phyloP scores from a whole-genome alignment of 2,329 filamentous ascomycete species.

The Cordyceps cateniannulata region DNA sequence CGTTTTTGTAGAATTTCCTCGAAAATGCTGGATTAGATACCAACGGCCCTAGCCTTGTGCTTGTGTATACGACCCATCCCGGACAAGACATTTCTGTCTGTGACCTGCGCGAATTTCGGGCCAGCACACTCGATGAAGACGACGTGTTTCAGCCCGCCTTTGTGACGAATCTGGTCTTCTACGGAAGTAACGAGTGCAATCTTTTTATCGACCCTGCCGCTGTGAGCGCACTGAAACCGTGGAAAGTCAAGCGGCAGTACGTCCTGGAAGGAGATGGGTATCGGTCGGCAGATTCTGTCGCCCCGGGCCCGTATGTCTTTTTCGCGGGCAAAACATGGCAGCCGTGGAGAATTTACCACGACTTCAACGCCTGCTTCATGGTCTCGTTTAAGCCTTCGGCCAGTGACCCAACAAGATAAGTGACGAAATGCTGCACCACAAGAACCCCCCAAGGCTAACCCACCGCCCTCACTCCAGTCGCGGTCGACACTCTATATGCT shows the following conservation, averaged over 20 bases:
- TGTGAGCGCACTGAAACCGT: neutral
- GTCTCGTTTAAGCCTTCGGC: neutral
- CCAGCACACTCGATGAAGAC: neutral
- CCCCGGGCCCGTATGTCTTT: slow-evolving; percentile 7
- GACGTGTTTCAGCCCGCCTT: neutral
- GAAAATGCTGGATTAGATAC: neutral
- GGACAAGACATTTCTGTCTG: neutral
- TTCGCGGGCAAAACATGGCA: slow-evolving; percentile 6
- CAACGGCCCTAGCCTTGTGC: neutral
- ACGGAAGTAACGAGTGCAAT: neutral
- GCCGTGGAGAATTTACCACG: slow-evolving; percentile 12
- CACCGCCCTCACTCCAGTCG: neutral
- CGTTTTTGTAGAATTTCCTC: neutral
- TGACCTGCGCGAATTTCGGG: neutral
- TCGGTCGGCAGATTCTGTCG: neutral
- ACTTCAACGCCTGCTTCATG: slow-evolving; percentile 8
- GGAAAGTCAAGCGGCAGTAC: neutral
- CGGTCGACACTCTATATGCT: neutral
- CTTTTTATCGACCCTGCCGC: neutral
- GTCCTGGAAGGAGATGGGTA: neutral
- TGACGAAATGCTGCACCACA: neutral
- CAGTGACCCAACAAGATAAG: neutral
- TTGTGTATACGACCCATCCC: neutral
- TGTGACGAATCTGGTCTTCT: neutral
- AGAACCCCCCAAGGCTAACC: neutral